Percentiles rank a stretch among this genome's conserved stretches.
Evolutionary conservation across 129 eudicot species (phyloP).

Genomic region (Mikania micrantha): DNA sequence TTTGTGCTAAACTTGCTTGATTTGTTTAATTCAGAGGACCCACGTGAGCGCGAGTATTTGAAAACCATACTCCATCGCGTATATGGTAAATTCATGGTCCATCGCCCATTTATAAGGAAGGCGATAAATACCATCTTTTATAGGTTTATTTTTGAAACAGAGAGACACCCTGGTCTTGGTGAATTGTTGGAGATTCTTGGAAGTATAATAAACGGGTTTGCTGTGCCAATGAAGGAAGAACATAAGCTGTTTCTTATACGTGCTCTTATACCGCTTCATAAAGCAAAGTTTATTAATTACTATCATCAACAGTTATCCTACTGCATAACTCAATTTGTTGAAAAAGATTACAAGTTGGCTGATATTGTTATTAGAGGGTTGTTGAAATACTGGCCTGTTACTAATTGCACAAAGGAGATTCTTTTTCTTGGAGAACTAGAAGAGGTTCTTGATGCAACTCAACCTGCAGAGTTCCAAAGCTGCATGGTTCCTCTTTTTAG

Average conservation of each 20-base stretch:
- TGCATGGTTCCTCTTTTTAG: constrained; percentile 63
- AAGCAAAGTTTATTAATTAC: constrained; percentile 42
- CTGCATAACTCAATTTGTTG: constrained; percentile 57
- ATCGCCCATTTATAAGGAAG: constrained; percentile 60
- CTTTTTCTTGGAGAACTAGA: constrained; percentile 61
- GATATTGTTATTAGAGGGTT: constrained; percentile 53
- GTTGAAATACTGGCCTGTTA: constrained; percentile 63
- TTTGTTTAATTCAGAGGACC: constrained; percentile 55
- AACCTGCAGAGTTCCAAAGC: constrained; percentile 43
- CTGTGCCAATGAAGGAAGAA: constrained; percentile 61
- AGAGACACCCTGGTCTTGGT: constrained; percentile 51
- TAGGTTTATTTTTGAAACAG: constrained; percentile 57
- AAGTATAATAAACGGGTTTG: constrained; percentile 63
- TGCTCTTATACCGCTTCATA: constrained; percentile 54
- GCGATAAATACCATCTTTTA: constrained; percentile 54
- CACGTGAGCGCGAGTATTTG: constrained; percentile 52
- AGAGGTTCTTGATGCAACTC: constrained; percentile 57
- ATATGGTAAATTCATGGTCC: constrained; percentile 67
- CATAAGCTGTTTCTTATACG: constrained; percentile 55
- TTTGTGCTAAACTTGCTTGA: constrained; percentile 54
- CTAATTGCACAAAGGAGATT: constrained; percentile 59
- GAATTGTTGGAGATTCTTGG: constrained; percentile 67
- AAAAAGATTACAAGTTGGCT: constrained; percentile 55
- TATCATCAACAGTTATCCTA: constrained; percentile 62
- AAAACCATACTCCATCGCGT: constrained; percentile 59